Conservation (phyloP, 2,329 filamentous ascomycete species). For the Acrodontium crateriforme region DNA sequence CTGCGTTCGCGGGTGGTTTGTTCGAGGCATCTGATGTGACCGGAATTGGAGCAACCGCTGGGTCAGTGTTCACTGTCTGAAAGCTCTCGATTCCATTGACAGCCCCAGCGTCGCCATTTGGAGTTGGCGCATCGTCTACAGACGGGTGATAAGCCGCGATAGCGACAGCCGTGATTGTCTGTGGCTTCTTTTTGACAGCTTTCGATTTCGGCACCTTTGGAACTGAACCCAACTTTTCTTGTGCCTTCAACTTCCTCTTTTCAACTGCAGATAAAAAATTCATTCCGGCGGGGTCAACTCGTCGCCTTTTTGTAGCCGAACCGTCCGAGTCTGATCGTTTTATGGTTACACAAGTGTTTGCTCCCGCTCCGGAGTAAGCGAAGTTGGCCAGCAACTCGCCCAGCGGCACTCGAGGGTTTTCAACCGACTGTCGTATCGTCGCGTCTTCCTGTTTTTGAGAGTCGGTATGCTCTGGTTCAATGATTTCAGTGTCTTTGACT, state of each 20-base stretch:
- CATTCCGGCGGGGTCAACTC: slow-evolving; percentile 6
- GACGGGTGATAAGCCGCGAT: slow-evolving; percentile 51
- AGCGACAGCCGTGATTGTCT: slow-evolving; percentile 65
- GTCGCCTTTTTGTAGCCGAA: slow-evolving; percentile 7
- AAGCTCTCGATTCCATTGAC: slow-evolving; percentile 34
- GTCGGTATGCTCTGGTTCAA: too few species aligned
- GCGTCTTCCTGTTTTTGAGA: too few species aligned
- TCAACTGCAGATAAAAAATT: background rate
- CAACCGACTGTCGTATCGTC: too few species aligned
- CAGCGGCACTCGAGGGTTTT: slow-evolving; percentile 3
- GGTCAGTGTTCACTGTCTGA: slow-evolving; percentile 6
- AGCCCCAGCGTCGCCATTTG: slow-evolving; percentile 11
- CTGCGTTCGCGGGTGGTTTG: slow-evolving; percentile 5
- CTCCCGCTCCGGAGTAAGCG: slow-evolving; percentile 1
- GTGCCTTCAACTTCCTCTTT: slow-evolving; percentile 3
- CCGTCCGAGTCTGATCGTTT: slow-evolving; percentile 2
- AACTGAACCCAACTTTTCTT: too few species aligned
- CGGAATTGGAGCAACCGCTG: background rate
- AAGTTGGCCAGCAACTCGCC: slow-evolving; percentile 5
- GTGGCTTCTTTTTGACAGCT: slow-evolving; percentile 51
- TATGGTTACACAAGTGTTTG: background rate
- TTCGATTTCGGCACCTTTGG: slow-evolving; percentile 32
- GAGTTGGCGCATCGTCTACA: too few species aligned
- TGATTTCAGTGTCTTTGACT: too few species aligned
- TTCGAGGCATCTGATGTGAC: background rate